Evolutionary conservation across 345 rosid species (phyloP), one percentile per base, ranked within the genome.

Genomic region (Ricinus communis): DNA sequence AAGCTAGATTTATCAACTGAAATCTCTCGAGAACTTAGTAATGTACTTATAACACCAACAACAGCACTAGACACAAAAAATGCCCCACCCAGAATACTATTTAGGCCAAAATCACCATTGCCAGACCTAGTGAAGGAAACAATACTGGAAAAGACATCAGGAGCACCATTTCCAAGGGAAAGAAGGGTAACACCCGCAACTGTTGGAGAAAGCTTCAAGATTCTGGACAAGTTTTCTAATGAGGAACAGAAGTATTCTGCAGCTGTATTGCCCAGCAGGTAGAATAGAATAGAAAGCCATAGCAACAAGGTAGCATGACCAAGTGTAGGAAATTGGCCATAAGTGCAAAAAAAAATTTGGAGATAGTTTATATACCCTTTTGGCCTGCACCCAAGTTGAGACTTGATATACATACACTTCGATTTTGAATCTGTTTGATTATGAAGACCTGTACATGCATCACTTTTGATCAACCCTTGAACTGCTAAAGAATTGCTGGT

Each of bases 361-460:
- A 91, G 96, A 73, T 90, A 94, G 87, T 88, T 85, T 47, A 94
- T 80, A 73, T 90, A 88, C 47, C 99, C 99, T 79, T 90, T 91
- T 12, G 82, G 81, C 2, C 74, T 77, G 85, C 99, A 94, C 1
- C 77, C 86, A 1, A 62, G 68, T 28, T 86, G 82, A 4, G 92
- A 74, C 74, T 65, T 79, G 53, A 91, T 76, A 71, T 91, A 94
- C 53, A 54, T n/a, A 65, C 99, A 94, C 82, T 80, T 88, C 38
- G 87, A 71, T 47, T 70, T 62, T 72, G 82, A 75, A 76, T 87
- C 93, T 30, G 66, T 28, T 62, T 57, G 72, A 40, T 87, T 80
- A 61, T 81, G 81, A 57, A 89, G 76, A 63, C 72, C 62, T 16
- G 73, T 2, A 76, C 94, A 87, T 69, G 68, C 81, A 25, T 70